Base-by-base conservation (phyloP, 768 basidiomycete species). In the Lentinula sp. region DNA sequence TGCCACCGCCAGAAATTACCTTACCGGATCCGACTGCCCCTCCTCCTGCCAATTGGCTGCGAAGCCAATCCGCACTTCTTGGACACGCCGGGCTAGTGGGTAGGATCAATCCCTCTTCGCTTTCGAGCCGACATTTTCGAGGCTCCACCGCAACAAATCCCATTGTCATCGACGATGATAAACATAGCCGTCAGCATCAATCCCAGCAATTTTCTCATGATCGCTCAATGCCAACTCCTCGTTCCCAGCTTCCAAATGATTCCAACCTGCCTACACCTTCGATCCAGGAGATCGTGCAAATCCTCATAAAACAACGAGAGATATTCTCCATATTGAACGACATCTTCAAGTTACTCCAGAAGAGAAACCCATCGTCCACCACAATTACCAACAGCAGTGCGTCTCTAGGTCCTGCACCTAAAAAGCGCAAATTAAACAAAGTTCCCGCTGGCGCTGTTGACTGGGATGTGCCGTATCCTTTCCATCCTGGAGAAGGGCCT, bases 381-480 rank as follows among this genome's bases (percentile, higher is more conserved):
- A 21, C 18, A 48, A 2, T 60, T 64, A 15, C 62, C 64, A 42
- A 64, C 66, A 6, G 57, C 64, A 11, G 45, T 32, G 18, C 64
- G 49, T 45, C 58, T 13, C 60, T 50, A 31, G 57, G 49, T 8
- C 69, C 77, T 7, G 64, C 67, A 13, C 67, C 66, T 18, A 91
- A 89, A 72, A 84, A 82, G 62, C 80, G 89, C 32, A 88, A 82
- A 65, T 74, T 91, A 13, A 78, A 76, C 60, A 73, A 76, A 8
- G 89, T 93, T 13, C 91, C 91, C 37, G 91, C 91, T 21, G 91
- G 91, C 10, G 91, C 91, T 1, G 78, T 71, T 1, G 89, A 91
- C 67, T 93, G 91, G 91, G 89, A 91, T 65, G 82, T 92, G 0
- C 91, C 91, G 0, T 92, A 86, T 69, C 91, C 91, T 5, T 92